Evolutionary conservation across 495 filamentous ascomycete species (phyloP), one percentile per base, ranked within the genome.

Genomic region (Podospora comata): DNA sequence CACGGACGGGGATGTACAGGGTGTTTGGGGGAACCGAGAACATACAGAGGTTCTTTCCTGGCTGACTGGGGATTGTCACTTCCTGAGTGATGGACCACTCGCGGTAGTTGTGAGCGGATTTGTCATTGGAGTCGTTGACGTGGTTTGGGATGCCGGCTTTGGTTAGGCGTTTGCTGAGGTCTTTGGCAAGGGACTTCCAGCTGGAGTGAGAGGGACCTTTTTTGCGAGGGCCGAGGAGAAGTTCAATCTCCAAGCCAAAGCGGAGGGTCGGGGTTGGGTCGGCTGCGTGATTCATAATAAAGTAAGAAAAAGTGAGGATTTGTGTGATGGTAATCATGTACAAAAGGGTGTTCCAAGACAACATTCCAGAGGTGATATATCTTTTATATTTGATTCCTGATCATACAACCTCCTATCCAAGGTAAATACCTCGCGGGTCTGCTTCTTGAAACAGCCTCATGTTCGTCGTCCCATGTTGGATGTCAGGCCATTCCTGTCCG

Each of bases 221-320:
- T 56, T 68, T 70, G 23, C 69, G 65, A 67, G 69, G 68, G 11
- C 68, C 71, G 18, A 77, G 66, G 9, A 76, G 72, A 2, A 77
- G 63, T 58, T 77, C 75, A 54, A 77, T 67, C 66, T 77, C 75
- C 39, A 77, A 32, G 19, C 75, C 75, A 54, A 77, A 77, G 20
- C 68, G 71, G 60, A 77, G 54, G 54, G 5, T 18, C 5, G 54
- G 15, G 54, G 54, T 4, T 9, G 11, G 19, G 15, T 56, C 0
- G 54, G 6, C 4, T 56, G 6, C 4, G 1, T 56, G 11, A 9
- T 56, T 4, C 16, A 56, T 56, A 13, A 18, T 56, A 18, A 1
- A 23, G 23, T 23, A 23, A 23, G 23, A 23, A 23, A 23, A 23
- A 1, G 23, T 23, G 23, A 23, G 23, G 23, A 23, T 23, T 23